Evolutionary conservation across 176 grass and related monocot species (phyloP).

Genomic region (Aegilops sharonensis): DNA sequence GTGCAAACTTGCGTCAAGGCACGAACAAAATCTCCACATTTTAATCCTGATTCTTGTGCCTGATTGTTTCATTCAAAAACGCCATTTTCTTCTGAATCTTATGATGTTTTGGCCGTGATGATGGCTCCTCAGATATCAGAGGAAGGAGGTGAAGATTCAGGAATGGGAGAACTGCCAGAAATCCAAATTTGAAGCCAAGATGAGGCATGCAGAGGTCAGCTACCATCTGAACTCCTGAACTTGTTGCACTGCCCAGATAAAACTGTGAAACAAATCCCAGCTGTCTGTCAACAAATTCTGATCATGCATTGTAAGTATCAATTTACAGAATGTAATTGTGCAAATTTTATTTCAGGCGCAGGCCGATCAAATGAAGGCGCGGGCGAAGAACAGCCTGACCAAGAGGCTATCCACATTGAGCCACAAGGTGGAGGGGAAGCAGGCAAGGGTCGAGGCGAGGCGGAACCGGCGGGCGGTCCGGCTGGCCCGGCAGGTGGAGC

Average conservation of each 20-base stretch:
- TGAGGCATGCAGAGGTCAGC: slow-evolving; percentile 66
- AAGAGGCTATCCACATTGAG: slow-evolving; percentile 42
- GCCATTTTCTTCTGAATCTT: not conserved
- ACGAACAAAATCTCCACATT: not conserved
- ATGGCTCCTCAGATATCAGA: slow-evolving; percentile 53
- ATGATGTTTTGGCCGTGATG: not conserved
- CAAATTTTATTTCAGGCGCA: slow-evolving; percentile 41
- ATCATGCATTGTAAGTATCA: not conserved
- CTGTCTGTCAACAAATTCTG: not conserved
- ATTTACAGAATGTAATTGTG: not conserved
- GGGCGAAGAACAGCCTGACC: slow-evolving; percentile 53
- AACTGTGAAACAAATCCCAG: not conserved
- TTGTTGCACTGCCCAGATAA: not conserved
- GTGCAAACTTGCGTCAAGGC: slow-evolving; percentile 63
- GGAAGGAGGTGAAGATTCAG: slow-evolving; percentile 75
- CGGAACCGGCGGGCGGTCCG: slow-evolving; percentile 47
- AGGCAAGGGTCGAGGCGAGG: slow-evolving; percentile 55
- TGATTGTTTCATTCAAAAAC: not conserved
- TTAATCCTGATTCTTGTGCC: not conserved
- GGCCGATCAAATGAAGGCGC: slow-evolving; percentile 64
- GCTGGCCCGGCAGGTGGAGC: slow-evolving; percentile 66
- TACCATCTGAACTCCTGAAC: not conserved
- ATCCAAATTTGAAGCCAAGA: slow-evolving; percentile 72
- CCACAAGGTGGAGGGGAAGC: slow-evolving; percentile 60
- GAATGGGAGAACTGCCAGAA: slow-evolving; percentile 72